These are phyloP conservation scores for Aphanomyces astaci DNA, from an alignment of 352 stramenopile genomes.

Conservation along the genomic window DNA sequence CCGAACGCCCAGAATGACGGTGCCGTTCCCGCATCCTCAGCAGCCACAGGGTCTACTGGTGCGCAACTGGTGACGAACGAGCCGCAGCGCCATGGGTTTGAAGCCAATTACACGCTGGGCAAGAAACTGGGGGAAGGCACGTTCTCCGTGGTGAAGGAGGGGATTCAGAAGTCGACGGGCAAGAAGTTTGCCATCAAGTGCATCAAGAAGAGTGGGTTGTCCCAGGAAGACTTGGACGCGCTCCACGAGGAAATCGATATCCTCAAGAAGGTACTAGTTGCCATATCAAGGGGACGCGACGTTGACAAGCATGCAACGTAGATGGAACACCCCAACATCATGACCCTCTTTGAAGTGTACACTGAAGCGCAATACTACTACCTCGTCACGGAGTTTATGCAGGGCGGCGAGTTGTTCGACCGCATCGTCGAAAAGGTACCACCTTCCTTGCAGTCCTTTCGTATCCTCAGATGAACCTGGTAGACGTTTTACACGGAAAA, in stretches of 20 bases:
- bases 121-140: conserved; percentile 86
- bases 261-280: conserved; percentile 58
- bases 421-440: conserved; percentile 78
- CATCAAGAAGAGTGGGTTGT: conserved; percentile 83
- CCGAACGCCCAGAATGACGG: neutral
- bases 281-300: neutral
- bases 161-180: conserved; percentile 69
- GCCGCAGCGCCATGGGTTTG: conserved; percentile 35
- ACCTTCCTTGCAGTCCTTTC: neutral
- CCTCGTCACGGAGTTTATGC: conserved; percentile 93
- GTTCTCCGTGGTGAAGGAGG: conserved; percentile 84
- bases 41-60: neutral
- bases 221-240: conserved; percentile 76
- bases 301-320: conserved; percentile 25
- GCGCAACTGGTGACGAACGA: conserved; percentile 6
- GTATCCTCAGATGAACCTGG: neutral
- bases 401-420: conserved; percentile 84
- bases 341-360: conserved; percentile 91
- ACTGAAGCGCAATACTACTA: conserved; percentile 94
- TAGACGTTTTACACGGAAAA: conserved; percentile 78
- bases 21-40: neutral
- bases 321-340: conserved; percentile 90
- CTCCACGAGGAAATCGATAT: conserved; percentile 81
- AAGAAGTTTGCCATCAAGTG: conserved; percentile 89
- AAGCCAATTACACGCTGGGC: conserved; percentile 78